Evolutionary conservation across 2,329 filamentous ascomycete species (phyloP).

Genomic region (Exophiala calicioides): DNA sequence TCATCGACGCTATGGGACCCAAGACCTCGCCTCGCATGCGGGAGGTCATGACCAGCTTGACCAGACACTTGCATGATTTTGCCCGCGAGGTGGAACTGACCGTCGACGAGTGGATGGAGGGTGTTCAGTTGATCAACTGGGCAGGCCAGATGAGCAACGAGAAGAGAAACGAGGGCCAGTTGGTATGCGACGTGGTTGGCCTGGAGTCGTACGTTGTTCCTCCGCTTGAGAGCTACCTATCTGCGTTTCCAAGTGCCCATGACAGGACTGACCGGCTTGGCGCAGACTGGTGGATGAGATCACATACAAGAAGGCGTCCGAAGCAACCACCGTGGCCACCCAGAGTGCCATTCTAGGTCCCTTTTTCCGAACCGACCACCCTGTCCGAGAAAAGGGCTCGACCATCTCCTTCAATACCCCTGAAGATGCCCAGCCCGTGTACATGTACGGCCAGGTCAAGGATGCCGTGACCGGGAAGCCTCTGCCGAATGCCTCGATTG

Average conservation of each 20-base stretch:
- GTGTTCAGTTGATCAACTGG: slow-evolving; percentile 60
- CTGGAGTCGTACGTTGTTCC: slow-evolving; percentile 53
- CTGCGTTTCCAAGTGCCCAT: too few relatives aligned
- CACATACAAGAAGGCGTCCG: slow-evolving; percentile 64
- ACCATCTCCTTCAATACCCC: slow-evolving; percentile 60
- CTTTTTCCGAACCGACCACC: slow-evolving; percentile 77
- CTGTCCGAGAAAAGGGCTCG: slow-evolving; percentile 67
- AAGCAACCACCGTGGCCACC: slow-evolving; percentile 59
- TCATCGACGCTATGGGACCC: slow-evolving; percentile 73
- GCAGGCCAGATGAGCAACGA: slow-evolving; percentile 64
- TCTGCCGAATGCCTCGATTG: slow-evolving; percentile 65
- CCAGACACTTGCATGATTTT: slow-evolving; percentile 60
- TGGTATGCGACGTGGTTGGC: slow-evolving; percentile 60
- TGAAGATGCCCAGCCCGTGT: slow-evolving; percentile 56
- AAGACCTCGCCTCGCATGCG: slow-evolving; percentile 68
- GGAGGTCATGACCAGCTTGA: slow-evolving; percentile 58
- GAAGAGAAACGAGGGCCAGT: slow-evolving; percentile 64
- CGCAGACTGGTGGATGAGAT: slow-evolving; percentile 73
- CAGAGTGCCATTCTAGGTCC: slow-evolving; percentile 80
- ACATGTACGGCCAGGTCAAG: slow-evolving; percentile 65
- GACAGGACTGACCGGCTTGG: too few relatives aligned
- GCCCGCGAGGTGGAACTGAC: slow-evolving; percentile 60
- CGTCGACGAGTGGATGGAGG: slow-evolving; percentile 60
- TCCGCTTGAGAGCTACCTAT: not conserved
- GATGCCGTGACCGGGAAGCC: slow-evolving; percentile 64